Percentiles rank a stretch among this genome's conserved stretches.
Conservation (phyloP, 2,329 filamentous ascomycete genomes). For the Echinosphaeria canescens region DNA sequence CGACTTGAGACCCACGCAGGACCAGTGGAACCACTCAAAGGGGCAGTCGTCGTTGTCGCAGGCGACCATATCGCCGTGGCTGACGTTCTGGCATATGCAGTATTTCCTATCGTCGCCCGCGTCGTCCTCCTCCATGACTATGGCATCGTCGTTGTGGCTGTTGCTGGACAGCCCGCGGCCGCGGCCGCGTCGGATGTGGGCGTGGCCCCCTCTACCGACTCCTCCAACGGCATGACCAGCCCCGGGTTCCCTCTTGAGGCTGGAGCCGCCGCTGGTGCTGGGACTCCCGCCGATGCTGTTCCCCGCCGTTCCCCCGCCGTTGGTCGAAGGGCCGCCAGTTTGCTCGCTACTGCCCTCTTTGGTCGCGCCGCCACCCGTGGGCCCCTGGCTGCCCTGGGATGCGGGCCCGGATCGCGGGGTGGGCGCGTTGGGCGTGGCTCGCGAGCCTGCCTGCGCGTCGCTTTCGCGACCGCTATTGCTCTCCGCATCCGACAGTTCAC, state of each 20-base stretch:
- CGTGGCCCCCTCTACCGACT: no score
- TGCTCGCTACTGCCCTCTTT: no score
- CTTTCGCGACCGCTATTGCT: constrained; percentile 30
- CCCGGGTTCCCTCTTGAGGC: no score
- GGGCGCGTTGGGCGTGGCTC: constrained; percentile 13
- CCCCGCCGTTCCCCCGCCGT: no score
- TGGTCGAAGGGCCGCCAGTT: no score
- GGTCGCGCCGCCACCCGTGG: constrained; percentile 1
- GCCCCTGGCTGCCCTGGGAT: no score
- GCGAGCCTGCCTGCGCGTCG: constrained; percentile 15
- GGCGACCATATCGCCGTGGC: constrained; percentile 74
- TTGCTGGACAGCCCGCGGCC: no score
- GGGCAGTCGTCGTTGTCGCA: constrained; percentile 70
- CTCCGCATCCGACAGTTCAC: constrained; percentile 41
- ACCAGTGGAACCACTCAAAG: constrained; percentile 81
- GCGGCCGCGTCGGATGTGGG: no score
- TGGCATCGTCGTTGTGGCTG: constrained; percentile 30
- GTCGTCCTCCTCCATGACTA: constrained; percentile 42
- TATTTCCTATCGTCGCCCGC: constrained; percentile 64
- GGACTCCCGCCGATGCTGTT: no score
- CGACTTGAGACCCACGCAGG: constrained; percentile 44
- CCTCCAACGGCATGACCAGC: no score
- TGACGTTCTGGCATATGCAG: constrained; percentile 65
- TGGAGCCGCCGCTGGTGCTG: no score
- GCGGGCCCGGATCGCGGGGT: no score